Base-by-base conservation (phyloP, 2,329 filamentous ascomycete species). In the Colletotrichum theobromicola region DNA sequence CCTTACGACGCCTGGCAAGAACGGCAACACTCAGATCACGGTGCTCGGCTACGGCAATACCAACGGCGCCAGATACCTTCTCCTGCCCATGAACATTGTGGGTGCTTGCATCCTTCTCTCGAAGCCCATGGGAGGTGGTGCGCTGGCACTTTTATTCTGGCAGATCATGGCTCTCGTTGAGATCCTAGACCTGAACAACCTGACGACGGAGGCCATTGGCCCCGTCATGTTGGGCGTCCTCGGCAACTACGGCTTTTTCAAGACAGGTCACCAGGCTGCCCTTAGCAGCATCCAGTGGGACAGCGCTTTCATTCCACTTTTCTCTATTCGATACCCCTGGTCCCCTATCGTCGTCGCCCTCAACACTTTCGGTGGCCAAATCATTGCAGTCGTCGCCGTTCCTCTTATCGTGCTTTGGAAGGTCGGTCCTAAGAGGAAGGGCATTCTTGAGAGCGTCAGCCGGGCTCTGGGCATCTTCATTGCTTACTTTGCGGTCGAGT, bases 241-340 rank as follows among this genome's bases (percentile, higher is more conserved):
- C 1, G 97, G 96, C 74, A 95, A 94, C 80, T 98, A 96, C 84
- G 93, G 98, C 87, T 99, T 93, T 87, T 99, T 99, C 91, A 98
- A 98, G 82, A 99, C 97, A 0, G 97, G 97, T 75, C 97, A 99
- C 84, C 96, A 98, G 84, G 96, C 96, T 15, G 94, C 93, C 0
- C 90, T 98, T 28, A 90, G 93, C 78, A 94, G 92, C 77, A 96
- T 99, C 80, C 97, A 99, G 81, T 99, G 97, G 97, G 97, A 99
- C 85, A 91, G 92, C 24, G 96, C 95, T 4, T 99, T 99, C 85
- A 94, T 99, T 77, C 94, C 96, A 0, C 89, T 98, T 9, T 92
- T 93, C 73, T 91, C 91, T 7, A 91, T 99, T 77, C 91, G 91
- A 72, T 98, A 99, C 84, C 97, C 97, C 1, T 98, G 94, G 94